Percentiles rank a stretch among this genome's conserved stretches.
Conservation (phyloP, 2,329 filamentous ascomycete genomes). For the Pestalotiopsis sp. region DNA sequence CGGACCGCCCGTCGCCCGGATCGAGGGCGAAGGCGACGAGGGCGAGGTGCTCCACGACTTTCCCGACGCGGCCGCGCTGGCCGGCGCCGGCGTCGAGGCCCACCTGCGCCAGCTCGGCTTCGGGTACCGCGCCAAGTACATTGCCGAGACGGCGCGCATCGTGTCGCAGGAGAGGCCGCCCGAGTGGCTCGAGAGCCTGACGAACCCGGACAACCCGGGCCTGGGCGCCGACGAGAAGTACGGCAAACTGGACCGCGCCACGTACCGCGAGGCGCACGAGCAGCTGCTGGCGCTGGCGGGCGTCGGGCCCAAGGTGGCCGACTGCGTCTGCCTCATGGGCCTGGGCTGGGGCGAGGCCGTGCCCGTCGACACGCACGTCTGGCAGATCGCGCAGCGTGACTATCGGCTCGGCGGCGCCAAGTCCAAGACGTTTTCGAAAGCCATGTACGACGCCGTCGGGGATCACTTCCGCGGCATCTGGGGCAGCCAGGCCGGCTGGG, state of each 20-base stretch:
- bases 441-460: slow-evolving; percentile 85
- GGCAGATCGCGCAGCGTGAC: slow-evolving; percentile 96
- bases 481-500: slow-evolving; percentile 96
- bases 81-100: slow-evolving; percentile 73
- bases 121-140: slow-evolving; percentile 92
- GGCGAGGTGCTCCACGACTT: slow-evolving; percentile 81
- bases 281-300: slow-evolving; percentile 79
- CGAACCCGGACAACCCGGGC: slow-evolving; percentile 74
- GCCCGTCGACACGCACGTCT: slow-evolving; percentile 96
- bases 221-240: slow-evolving; percentile 49
- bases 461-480: slow-evolving; percentile 88
- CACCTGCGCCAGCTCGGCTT: slow-evolving; percentile 85
- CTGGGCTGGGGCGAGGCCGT: slow-evolving; percentile 94
- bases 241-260: slow-evolving; percentile 53
- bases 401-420: slow-evolving; percentile 89
- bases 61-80: slow-evolving; percentile 74
- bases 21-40: slow-evolving; percentile 50
- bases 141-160: slow-evolving; percentile 80
- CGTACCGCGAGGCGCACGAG: slow-evolving; percentile 80
- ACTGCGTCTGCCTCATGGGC: slow-evolving; percentile 96
- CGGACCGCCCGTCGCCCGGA: slow-evolving; percentile 71
- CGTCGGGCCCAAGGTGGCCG: slow-evolving; percentile 94
- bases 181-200: slow-evolving; percentile 76
- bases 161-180: slow-evolving; percentile 68
- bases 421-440: slow-evolving; percentile 83